Evolutionary conservation across 441 rosid genomes (phyloP).

Genomic region (Pelargonium citronellum): DNA sequence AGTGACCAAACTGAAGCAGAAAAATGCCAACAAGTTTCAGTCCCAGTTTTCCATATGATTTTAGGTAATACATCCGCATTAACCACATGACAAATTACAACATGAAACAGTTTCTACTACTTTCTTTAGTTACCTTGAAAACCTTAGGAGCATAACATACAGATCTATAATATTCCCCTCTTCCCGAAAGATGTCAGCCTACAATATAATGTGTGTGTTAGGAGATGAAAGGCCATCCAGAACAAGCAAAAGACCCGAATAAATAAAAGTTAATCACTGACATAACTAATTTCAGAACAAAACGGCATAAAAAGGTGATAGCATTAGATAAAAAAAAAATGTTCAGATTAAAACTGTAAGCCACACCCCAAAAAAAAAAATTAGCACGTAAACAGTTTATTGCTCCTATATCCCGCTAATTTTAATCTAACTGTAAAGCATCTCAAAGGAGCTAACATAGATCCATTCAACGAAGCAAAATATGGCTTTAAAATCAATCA

Average conservation of each 20-base stretch:
- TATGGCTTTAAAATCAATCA: background rate
- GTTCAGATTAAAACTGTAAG: background rate
- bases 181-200: conserved; percentile 87
- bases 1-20: conserved; percentile 62
- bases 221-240: background rate
- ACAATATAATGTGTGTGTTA: conserved; percentile 25
- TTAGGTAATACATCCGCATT: conserved; percentile 6
- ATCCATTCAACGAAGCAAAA: background rate
- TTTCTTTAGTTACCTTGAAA: conserved; percentile 61
- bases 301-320: background rate
- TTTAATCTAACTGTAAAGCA: background rate
- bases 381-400: background rate
- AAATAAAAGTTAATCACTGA: background rate
- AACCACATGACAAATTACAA: background rate
- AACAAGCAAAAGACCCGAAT: background rate
- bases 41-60: conserved; percentile 5
- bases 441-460: background rate
- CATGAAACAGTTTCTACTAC: conserved; percentile 5
- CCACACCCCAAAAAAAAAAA: background rate
- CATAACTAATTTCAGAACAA: background rate
- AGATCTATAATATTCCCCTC: conserved; percentile 85
- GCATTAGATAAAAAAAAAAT: background rate
- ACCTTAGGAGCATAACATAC: conserved; percentile 87
- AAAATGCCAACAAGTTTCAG: conserved; percentile 20
- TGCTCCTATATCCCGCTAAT: background rate